Evolutionary conservation across 495 filamentous ascomycete species (phyloP), one percentile per base, ranked within the genome.

Genomic region (Bacidia rubella): DNA sequence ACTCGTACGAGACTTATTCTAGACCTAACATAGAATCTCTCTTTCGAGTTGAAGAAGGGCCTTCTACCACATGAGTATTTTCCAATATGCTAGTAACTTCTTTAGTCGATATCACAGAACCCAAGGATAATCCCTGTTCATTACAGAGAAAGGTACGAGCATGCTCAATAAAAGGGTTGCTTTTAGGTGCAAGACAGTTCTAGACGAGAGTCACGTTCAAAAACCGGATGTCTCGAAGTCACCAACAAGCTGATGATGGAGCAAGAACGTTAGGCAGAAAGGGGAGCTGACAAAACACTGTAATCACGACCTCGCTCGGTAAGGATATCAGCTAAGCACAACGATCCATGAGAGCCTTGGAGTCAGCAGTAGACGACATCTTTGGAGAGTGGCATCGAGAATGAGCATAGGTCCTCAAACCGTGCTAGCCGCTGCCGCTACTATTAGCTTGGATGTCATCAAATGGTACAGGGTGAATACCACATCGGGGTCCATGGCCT

Each of bases 11-110:
- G 20, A 51, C 53, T 46, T 24, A 55, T 47, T 55, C 24, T 27
- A 43, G 20, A 55, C 47, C 17, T 47, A 35, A 21, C 47, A 27
- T 11, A 55, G 38, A n/a, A 55, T 51, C 27, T 55, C 29, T 43
- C 47, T 32, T 27, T 55, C 54, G 26, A 55, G 46, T 20, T 55
- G 54, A 22, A 55, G 40, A n/a, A 55, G 51, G 23, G 54, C 47
- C 3, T 44, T 46, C 10, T 51, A 55, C 26, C 10, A 51, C 24
- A 12, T 15, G 46, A 45, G 48, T 39, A 46, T 55, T 55, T 25
- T 39, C 17, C 22, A 51, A 26, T 26, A 55, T 43, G 41, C 40
- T 23, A 47, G 35, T 40, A 20, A 55, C 41, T 21, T 51, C 40
- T 38, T 45, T 41, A 20, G 47, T 27, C 32, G 54, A 51, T 47